Percentiles rank a stretch among this genome's conserved stretches.
These are phyloP conservation scores for Massariosphaeria phaeospora DNA, from an alignment of 495 filamentous ascomycete species.

Conservation along the genomic window DNA sequence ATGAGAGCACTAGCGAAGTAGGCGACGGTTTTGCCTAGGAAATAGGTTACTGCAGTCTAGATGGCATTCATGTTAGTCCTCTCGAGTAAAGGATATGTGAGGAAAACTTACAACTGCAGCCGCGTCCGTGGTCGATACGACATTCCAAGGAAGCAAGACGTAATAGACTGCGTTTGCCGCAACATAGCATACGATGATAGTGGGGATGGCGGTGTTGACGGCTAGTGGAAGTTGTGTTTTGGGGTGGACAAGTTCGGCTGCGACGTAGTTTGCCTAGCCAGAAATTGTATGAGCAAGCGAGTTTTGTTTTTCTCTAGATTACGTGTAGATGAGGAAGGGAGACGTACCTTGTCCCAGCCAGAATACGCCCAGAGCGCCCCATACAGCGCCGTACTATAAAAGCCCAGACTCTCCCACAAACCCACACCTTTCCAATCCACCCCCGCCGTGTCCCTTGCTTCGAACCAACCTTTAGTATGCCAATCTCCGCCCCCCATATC, in stretches of 20 bases:
- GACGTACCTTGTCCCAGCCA: conserved; percentile 56
- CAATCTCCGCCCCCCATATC: conserved; percentile 48
- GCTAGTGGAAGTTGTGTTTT: conserved; percentile 51
- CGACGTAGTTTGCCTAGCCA: conserved; percentile 52
- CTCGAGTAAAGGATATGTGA: not conserved
- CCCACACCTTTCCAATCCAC: conserved; percentile 47
- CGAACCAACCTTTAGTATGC: conserved; percentile 51
- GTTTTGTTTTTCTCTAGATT: no score
- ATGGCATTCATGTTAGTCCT: not conserved
- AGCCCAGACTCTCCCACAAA: conserved; percentile 50
- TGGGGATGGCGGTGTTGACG: conserved; percentile 53
- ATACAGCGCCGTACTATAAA: conserved; percentile 52
- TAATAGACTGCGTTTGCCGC: conserved; percentile 53
- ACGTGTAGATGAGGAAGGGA: not conserved
- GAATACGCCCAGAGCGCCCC: conserved; percentile 56
- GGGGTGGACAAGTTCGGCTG: conserved; percentile 49
- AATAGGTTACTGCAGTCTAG: conserved; percentile 50
- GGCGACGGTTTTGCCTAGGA: conserved; percentile 48
- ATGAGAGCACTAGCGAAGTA: conserved; percentile 48
- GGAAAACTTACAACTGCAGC: conserved; percentile 50
- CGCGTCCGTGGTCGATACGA: conserved; percentile 50
- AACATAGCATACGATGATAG: conserved; percentile 53
- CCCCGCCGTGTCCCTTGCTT: conserved; percentile 40
- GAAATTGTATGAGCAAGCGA: not conserved
- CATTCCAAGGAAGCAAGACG: conserved; percentile 51